Conservation (phyloP, 306 rosid genomes). For the Vigna radiata region DNA sequence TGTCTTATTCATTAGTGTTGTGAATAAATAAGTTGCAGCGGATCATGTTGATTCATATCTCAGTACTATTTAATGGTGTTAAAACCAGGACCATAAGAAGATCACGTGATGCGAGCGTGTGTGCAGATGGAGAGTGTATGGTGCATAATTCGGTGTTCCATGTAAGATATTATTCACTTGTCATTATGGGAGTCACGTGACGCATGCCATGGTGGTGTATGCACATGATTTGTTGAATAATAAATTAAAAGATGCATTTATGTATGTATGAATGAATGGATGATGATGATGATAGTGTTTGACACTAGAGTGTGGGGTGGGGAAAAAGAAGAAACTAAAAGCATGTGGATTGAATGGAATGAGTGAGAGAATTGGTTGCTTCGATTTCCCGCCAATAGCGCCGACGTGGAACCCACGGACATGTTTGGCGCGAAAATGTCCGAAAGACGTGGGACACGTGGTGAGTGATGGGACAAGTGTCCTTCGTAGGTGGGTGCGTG, state of each 20-base stretch:
- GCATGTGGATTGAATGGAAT: conserved; percentile 19
- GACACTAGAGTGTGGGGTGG: conserved; percentile 14
- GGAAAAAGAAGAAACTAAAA: not conserved
- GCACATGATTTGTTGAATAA: not conserved
- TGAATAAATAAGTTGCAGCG: not conserved
- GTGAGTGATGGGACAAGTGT: conserved; percentile 33
- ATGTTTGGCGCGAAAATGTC: conserved; percentile 45
- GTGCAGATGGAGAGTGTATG: conserved; percentile 14
- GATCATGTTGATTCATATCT: not conserved
- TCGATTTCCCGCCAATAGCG: conserved; percentile 48
- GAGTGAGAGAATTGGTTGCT: conserved; percentile 26
- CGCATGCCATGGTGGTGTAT: not conserved
- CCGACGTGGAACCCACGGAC: conserved; percentile 43
- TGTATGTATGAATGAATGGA: conserved; percentile 25
- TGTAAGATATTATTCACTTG: conserved; percentile 28
- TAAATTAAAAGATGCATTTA: not conserved
- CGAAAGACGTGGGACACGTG: conserved; percentile 32
- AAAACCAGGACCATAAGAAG: not conserved
- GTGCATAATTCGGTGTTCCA: conserved; percentile 19
- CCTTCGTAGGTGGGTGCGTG: conserved; percentile 35
- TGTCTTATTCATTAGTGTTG: not conserved
- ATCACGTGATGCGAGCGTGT: conserved; percentile 51
- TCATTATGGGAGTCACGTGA: conserved; percentile 47
- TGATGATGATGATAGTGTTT: conserved; percentile 21
- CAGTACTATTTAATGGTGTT: not conserved